Conservation (phyloP, 257 asterid species). For the Buddleja alternifolia region DNA sequence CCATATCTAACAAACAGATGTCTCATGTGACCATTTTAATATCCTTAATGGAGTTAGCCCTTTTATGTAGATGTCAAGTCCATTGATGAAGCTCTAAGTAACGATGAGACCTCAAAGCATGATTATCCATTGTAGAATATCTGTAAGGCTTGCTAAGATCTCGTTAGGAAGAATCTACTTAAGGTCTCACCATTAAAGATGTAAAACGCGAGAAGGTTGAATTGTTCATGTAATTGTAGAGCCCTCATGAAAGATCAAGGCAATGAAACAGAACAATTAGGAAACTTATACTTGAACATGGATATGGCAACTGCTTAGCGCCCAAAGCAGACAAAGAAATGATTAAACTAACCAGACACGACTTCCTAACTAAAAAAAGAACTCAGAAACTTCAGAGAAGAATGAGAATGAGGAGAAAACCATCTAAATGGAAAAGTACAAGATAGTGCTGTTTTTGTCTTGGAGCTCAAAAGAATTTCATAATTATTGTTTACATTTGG, state of each 20-base stretch:
- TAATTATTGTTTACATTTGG: slow-evolving; percentile 13
- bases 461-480: slow-evolving; percentile 23
- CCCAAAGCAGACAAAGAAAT: not conserved
- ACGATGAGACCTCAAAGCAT: not conserved
- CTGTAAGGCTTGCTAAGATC: slow-evolving; percentile 16
- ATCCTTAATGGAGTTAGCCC: not conserved
- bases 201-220: not conserved
- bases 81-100: too few relatives aligned
- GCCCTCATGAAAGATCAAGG: not conserved
- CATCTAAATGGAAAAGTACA: not conserved
- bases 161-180: not conserved
- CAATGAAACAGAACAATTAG: slow-evolving; percentile 8
- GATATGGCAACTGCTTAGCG: slow-evolving; percentile 11
- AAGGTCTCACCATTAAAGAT: not conserved
- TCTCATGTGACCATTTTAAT: too few relatives aligned
- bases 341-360: not conserved
- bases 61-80: not conserved
- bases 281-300: not conserved
- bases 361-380: not conserved
- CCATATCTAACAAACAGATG: not conserved
- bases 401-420: slow-evolving; percentile 15
- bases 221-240: not conserved
- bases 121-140: not conserved
- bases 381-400: slow-evolving; percentile 8
- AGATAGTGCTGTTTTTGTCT: not conserved